Conservation (phyloP, 495 filamentous ascomycete species). For the Niebla homalea region DNA sequence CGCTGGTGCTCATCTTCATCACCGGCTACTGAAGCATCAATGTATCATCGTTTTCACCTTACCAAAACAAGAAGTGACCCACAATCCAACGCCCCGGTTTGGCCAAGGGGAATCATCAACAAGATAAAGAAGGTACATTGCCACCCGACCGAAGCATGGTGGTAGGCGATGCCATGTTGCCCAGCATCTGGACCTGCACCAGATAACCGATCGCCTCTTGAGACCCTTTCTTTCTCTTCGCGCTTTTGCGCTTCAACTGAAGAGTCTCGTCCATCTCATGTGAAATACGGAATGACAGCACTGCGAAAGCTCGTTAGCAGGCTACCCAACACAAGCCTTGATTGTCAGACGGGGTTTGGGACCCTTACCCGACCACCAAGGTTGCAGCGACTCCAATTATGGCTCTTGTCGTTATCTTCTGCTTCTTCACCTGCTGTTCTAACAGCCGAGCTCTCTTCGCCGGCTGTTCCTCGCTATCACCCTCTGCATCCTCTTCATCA, state of each 20-base stretch:
- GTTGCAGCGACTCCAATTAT: constrained; percentile 73
- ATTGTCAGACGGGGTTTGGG: background rate
- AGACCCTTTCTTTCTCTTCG: no score
- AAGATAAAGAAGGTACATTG: no score
- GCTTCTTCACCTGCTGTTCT: constrained; percentile 62
- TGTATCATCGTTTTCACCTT: no score
- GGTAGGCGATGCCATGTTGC: no score
- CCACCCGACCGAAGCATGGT: no score
- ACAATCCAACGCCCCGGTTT: no score
- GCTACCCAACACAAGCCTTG: background rate
- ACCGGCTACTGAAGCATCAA: no score
- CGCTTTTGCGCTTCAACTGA: background rate
- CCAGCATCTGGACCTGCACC: no score
- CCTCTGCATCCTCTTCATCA: constrained; percentile 40
- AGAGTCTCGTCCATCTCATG: constrained; percentile 10
- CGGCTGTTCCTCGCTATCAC: constrained; percentile 31
- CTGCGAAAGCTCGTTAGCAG: constrained; percentile 26
- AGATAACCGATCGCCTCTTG: no score
- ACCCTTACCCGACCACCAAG: constrained; percentile 74
- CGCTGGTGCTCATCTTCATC: no score
- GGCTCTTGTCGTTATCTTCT: constrained; percentile 70
- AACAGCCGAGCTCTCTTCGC: constrained; percentile 66
- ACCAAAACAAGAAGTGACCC: no score
- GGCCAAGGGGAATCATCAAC: no score
- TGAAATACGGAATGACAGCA: constrained; percentile 42